Conservation (phyloP, 164 flowering plant genomes). For the Nelumbo lutea region DNA sequence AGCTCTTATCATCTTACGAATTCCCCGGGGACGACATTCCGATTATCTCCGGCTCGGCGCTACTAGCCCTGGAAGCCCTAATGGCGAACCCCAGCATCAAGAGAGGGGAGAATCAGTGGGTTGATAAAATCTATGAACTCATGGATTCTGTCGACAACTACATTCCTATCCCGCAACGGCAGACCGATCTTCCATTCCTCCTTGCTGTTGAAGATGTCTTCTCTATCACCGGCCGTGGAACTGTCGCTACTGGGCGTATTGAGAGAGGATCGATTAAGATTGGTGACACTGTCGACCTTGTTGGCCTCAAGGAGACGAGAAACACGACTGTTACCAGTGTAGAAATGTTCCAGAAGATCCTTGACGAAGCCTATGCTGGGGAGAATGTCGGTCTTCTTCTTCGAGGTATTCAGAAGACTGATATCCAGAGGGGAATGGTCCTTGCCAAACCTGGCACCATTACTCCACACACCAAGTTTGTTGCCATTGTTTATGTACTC, state of each 20-base stretch:
- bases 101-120: neutral
- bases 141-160: neutral
- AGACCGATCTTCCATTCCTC: neutral
- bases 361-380: neutral
- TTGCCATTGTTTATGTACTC: neutral
- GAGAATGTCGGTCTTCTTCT: neutral
- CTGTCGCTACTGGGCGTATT: neutral
- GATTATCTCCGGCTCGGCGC: neutral
- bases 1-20: neutral
- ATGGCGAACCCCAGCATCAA: neutral
- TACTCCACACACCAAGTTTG: neutral
- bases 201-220: slow-evolving; percentile 1
- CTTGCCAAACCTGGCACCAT: neutral
- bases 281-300: neutral
- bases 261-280: neutral
- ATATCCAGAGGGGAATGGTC: neutral
- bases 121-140: neutral
- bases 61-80: neutral
- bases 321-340: neutral
- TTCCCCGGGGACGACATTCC: slow-evolving; percentile 1
- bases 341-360: neutral
- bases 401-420: too few species aligned
- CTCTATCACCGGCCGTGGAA: neutral
- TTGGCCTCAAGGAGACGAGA: neutral
- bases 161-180: neutral